These are phyloP conservation scores for Takashimella koratensis DNA, from an alignment of 1,284 basidiomycete species.

Conservation along the genomic window DNA sequence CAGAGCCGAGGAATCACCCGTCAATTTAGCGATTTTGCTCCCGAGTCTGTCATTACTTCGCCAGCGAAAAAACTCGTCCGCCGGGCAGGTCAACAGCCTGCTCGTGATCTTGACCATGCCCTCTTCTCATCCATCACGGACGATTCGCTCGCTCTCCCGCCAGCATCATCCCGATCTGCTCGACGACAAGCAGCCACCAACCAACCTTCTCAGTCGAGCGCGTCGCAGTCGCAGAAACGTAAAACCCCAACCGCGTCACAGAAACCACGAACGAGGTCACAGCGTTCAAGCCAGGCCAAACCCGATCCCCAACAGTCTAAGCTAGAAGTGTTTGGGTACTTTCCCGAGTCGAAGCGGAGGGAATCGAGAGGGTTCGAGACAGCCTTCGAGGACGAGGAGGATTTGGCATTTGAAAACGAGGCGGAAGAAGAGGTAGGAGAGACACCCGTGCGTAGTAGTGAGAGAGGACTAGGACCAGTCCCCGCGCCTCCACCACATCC, in stretches of 20 bases:
- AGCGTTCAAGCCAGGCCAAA: too few species aligned
- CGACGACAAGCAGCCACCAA: background rate
- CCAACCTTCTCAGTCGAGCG: background rate
- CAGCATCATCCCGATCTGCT: background rate
- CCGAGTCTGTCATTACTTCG: background rate
- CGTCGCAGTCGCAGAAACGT: background rate
- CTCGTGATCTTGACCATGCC: background rate
- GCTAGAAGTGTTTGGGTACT: slow-evolving; percentile 37
- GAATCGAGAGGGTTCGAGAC: slow-evolving; percentile 17
- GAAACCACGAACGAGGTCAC: too few species aligned
- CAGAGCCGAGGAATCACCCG: too few species aligned
- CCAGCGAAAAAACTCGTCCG: background rate
- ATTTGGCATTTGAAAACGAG: slow-evolving; percentile 24
- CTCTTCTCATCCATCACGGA: background rate
- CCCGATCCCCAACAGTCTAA: slow-evolving; percentile 22
- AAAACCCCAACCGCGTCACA: too few species aligned
- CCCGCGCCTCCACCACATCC: slow-evolving; percentile 40
- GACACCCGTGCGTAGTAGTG: too few species aligned
- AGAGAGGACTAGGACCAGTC: slow-evolving; percentile 19
- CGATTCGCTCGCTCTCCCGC: background rate
- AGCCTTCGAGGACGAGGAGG: slow-evolving; percentile 35
- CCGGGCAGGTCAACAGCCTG: background rate
- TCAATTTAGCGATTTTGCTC: too few species aligned
- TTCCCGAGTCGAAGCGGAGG: slow-evolving; percentile 2
- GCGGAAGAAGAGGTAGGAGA: background rate